Evolutionary conservation across 257 asterid genomes (phyloP).

Genomic region (Phtheirospermum japonicum): DNA sequence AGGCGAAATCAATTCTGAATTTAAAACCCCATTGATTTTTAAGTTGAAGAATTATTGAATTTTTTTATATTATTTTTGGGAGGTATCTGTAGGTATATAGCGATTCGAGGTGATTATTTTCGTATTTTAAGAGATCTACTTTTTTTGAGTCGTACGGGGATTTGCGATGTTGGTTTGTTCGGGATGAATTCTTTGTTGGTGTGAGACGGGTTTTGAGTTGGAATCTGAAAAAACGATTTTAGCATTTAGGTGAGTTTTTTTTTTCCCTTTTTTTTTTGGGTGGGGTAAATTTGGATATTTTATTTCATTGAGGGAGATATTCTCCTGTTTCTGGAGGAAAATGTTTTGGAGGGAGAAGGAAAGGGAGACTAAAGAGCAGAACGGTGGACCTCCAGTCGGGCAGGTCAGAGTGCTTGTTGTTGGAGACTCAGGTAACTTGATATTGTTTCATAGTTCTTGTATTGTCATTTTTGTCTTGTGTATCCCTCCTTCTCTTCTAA

Average conservation of each 20-base stretch:
- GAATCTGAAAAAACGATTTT: constrained; percentile 18
- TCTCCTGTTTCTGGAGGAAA: constrained; percentile 8
- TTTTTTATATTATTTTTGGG: constrained; percentile 22
- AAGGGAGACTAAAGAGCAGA: constrained; percentile 58
- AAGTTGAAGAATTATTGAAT: constrained; percentile 17
- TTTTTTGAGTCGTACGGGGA: constrained; percentile 17
- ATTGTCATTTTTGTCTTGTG: background rate
- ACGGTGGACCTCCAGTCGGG: constrained; percentile 91
- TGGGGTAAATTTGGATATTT: background rate
- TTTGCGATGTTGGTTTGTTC: constrained; percentile 17
- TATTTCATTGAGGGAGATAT: background rate
- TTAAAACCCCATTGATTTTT: constrained; percentile 10
- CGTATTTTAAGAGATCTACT: background rate
- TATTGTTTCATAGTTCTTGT: background rate
- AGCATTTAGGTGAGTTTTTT: background rate
- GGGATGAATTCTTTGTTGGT: constrained; percentile 21
- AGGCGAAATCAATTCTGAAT: constrained; percentile 10
- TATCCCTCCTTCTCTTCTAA: background rate
- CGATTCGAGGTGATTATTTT: constrained; percentile 19
- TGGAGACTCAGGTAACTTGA: constrained; percentile 81
- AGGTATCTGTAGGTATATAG: background rate
- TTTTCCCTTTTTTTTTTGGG: background rate
- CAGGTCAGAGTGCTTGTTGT: constrained; percentile 91
- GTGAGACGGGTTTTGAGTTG: constrained; percentile 26
- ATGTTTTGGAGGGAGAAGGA: constrained; percentile 86